Evolutionary conservation across 1,284 basidiomycete species (phyloP).

Genomic region (Schizophyllum amplum): DNA sequence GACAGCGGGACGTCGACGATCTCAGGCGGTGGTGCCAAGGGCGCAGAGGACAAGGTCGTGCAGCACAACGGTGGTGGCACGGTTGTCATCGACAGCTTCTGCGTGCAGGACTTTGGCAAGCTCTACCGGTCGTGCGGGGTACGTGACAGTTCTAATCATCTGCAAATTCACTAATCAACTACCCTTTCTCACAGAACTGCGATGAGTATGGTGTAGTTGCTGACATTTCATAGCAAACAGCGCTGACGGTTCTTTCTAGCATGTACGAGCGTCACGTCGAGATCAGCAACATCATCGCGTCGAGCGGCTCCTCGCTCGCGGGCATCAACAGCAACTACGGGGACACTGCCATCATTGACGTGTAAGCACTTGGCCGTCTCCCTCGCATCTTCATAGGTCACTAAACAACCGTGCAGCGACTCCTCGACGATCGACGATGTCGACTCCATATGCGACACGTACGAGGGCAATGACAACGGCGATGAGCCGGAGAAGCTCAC

Average conservation of each 20-base stretch:
- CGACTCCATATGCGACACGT: slow-evolving; percentile 6
- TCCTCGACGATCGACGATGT: not conserved
- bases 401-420: not conserved
- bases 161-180: not conserved
- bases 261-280: slow-evolving; percentile 4
- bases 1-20: slow-evolving; percentile 10
- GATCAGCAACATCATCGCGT: slow-evolving; percentile 9
- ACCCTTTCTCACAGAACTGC: not conserved
- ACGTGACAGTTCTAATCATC: slow-evolving; percentile 5
- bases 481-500: slow-evolving; percentile 6
- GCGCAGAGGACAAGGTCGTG: slow-evolving; percentile 13
- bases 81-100: slow-evolving; percentile 12
- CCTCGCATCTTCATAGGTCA: not conserved
- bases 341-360: slow-evolving; percentile 8
- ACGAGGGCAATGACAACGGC: slow-evolving; percentile 5
- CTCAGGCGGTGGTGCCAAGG: slow-evolving; percentile 11
- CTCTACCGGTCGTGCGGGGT: slow-evolving; percentile 12
- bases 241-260: not conserved
- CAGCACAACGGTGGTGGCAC: slow-evolving; percentile 14
- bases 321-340: slow-evolving; percentile 14
- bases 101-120: slow-evolving; percentile 13
- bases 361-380: not conserved
- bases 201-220: not conserved
- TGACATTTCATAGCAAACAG: not conserved
- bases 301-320: slow-evolving; percentile 5